Evolutionary conservation across 1,284 basidiomycete species (phyloP), one percentile per base, ranked within the genome.

Genomic region (Sanghuangporus baumii): DNA sequence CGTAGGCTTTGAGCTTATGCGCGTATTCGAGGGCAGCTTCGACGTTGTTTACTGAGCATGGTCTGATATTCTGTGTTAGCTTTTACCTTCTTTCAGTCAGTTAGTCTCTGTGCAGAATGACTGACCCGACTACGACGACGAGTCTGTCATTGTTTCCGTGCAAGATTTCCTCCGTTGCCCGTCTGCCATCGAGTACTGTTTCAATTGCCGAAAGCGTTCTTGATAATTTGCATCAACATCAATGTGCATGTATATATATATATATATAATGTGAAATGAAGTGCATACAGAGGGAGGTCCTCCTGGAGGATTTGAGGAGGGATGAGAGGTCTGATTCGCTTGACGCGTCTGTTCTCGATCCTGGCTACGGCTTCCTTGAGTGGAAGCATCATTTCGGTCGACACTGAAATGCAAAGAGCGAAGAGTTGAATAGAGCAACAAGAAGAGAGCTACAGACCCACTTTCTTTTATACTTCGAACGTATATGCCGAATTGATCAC

Each of bases 251-350:
- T 20, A 23, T 23, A 31, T n/a, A n/a, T n/a, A 55, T 51, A 26
- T 4, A 31, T 31, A 31, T 31, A 31, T 31, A 31, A 57, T 26
- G 16, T 41, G 12, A n/a, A 12, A 11, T 12, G 16, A 34, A n/a
- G 50, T 46, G 77, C 82, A 59, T 73, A 88, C 85, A 93, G 76
- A 52, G 89, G 89, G 18, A 88, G 78, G 71, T 97, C 94, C 76
- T 97, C 94, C 69, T 92, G 90, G 3, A 97, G 80, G 67, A 97
- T 95, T 71, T 94, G 92, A 48, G 93, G 93, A 66, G 94, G 94
- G 66, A 97, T 94, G 64, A 96, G 78, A 38, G 94, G 94, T 51
- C 93, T 80, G 47, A 91, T 93, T 26, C 84, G 87, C 73, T 86
- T 93, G 66, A 98, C 94, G 48, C 95, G 81, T 66, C 85, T 81